Conservation (phyloP, 306 rosid genomes). For the Casuarina equisetifolia region DNA sequence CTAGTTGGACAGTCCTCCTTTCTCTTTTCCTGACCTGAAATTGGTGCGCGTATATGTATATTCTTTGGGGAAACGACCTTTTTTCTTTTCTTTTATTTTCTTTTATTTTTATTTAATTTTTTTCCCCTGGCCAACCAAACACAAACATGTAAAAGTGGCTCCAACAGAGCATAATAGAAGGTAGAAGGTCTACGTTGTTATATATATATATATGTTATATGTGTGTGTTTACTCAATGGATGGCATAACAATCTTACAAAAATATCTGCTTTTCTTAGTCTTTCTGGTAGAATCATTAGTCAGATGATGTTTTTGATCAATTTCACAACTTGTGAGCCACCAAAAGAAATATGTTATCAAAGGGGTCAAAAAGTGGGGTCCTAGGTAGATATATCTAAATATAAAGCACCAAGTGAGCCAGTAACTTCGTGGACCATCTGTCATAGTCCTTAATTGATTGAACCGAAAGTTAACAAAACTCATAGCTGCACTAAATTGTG, state of each 20-base stretch:
- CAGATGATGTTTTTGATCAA: constrained; percentile 15
- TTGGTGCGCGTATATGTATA: too few species aligned
- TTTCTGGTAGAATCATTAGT: constrained; percentile 6
- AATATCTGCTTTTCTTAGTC: constrained; percentile 9
- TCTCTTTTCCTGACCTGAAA: too few species aligned
- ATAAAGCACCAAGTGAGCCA: constrained; percentile 22
- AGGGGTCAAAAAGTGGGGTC: background rate
- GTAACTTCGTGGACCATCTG: constrained; percentile 23
- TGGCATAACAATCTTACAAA: constrained; percentile 34
- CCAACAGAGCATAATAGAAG: too few species aligned
- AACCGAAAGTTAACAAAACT: background rate
- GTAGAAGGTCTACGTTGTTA: too few species aligned
- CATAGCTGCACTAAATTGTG: constrained; percentile 19
- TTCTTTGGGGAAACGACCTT: too few species aligned
- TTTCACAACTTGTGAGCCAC: constrained; percentile 1
- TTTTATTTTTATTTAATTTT: too few species aligned
- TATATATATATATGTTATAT: background rate
- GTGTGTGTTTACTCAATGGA: constrained; percentile 33
- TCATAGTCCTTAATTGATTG: background rate
- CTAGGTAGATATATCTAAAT: constrained; percentile 20
- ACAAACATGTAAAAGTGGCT: too few species aligned
- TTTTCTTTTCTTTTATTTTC: too few species aligned
- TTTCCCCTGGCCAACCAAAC: background rate
- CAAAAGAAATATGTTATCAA: background rate
- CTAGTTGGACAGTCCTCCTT: too few species aligned